Evolutionary conservation across 192 early-diverging fungal species (phyloP).

Genomic region (Podochytrium sp.): DNA sequence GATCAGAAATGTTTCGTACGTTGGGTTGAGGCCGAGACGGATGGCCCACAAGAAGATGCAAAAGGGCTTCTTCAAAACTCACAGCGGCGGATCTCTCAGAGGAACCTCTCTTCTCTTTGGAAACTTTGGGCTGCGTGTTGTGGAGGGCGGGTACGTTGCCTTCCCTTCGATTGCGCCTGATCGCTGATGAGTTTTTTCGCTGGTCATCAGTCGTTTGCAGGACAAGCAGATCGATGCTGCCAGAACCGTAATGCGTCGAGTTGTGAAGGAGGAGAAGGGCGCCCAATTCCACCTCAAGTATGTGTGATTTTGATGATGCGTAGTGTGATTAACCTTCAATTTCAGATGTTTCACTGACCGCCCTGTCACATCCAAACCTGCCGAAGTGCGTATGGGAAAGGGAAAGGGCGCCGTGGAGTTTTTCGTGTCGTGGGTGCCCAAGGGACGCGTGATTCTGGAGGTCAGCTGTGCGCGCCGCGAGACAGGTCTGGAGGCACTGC

Average conservation of each 20-base stretch:
- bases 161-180: not conserved
- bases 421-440: conserved; percentile 87
- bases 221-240: conserved; percentile 84
- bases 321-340: not conserved
- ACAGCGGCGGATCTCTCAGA: conserved; percentile 81
- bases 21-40: conserved; percentile 14
- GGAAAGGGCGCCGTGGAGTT: conserved; percentile 94
- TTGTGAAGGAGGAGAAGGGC: conserved; percentile 88
- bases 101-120: conserved; percentile 88
- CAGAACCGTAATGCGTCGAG: conserved; percentile 71
- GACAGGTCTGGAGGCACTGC: conserved; percentile 76
- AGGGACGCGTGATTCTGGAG: conserved; percentile 90
- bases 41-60: conserved; percentile 34
- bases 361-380: conserved; percentile 89
- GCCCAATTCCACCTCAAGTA: conserved; percentile 70
- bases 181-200: not conserved
- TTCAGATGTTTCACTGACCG: conserved; percentile 95
- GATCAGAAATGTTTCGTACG: conserved; percentile 7
- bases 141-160: conserved; percentile 69
- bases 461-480: conserved; percentile 82
- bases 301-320: not conserved
- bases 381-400: conserved; percentile 96
- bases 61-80: conserved; percentile 78
- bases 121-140: conserved; percentile 90
- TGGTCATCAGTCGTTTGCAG: conserved; percentile 47